A percentile compares a stretch with the other conserved stretches of the same genome.
Evolutionary conservation across 768 basidiomycete species (phyloP).

Genomic region (Panellus pusillus): DNA sequence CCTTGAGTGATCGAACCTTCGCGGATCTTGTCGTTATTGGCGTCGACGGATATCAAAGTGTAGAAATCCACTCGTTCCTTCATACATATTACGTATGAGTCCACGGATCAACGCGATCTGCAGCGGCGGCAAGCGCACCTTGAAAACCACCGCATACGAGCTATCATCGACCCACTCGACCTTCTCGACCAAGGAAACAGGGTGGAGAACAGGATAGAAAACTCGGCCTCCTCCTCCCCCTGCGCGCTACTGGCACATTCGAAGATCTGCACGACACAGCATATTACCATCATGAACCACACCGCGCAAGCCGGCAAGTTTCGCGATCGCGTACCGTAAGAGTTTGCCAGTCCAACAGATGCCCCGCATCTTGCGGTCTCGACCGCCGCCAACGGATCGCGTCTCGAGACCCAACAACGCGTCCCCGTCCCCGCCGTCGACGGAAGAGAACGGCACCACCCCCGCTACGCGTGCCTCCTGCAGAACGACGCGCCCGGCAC

Average conservation of each 20-base stretch:
- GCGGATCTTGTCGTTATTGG: conserved; percentile 32
- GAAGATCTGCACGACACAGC: conserved; percentile 33
- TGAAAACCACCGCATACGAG: conserved; percentile 39
- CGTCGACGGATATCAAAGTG: conserved; percentile 32
- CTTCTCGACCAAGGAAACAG: conserved; percentile 29
- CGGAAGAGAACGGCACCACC: conserved; percentile 17
- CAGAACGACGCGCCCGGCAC: conserved; percentile 30
- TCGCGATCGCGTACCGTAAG: too few relatives aligned
- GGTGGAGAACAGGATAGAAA: conserved; percentile 32
- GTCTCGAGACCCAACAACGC: conserved; percentile 26
- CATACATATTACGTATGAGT: neutral
- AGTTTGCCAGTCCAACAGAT: conserved; percentile 50
- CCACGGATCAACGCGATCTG: too few relatives aligned
- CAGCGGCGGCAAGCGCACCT: conserved; percentile 28
- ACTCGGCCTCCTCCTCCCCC: conserved; percentile 20
- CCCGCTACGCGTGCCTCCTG: conserved; percentile 37
- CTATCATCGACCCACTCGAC: conserved; percentile 41
- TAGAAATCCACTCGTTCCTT: conserved; percentile 45
- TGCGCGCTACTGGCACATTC: conserved; percentile 25
- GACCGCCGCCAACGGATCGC: conserved; percentile 24
- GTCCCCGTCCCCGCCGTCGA: conserved; percentile 22
- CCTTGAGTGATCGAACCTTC: neutral
- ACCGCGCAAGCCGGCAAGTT: too few relatives aligned
- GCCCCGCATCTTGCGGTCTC: conserved; percentile 29
- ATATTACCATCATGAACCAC: conserved; percentile 2